These are phyloP conservation scores for Centrapalus pauciflorus DNA, from an alignment of 129 eudicot species.

Conservation along the genomic window DNA sequence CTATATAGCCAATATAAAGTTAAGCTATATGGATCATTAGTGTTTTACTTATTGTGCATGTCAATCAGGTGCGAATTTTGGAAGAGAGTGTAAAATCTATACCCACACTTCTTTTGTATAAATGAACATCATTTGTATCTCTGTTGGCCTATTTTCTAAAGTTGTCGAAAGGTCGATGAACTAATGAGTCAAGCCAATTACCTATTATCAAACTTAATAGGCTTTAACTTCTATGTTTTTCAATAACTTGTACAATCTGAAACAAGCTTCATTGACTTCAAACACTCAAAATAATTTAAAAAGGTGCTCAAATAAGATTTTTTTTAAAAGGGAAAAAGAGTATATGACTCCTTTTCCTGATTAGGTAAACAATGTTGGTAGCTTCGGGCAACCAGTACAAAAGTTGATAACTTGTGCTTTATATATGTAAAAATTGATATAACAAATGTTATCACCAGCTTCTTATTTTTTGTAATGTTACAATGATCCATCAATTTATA, in stretches of 20 bases:
- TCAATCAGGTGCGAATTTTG: not conserved
- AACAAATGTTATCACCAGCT: constrained; percentile 8
- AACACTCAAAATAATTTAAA: constrained; percentile 1
- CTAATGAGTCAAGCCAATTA: not conserved
- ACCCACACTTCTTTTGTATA: not conserved
- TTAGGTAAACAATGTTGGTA: not conserved
- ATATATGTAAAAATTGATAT: not conserved
- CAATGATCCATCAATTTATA: not conserved
- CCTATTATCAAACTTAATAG: not conserved
- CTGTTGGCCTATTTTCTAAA: not conserved
- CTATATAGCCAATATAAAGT: too few relatives aligned
- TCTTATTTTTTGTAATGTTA: not conserved
- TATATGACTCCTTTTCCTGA: constrained; percentile 4
- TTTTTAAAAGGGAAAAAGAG: not conserved
- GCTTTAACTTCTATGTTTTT: not conserved
- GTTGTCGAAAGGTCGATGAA: not conserved
- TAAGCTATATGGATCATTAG: not conserved
- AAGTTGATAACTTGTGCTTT: not conserved
- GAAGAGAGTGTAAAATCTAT: not conserved
- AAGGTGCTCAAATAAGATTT: constrained; percentile 9
- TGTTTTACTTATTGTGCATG: not conserved
- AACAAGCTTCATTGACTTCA: not conserved
- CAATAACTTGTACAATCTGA: not conserved
- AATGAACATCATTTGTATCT: not conserved
- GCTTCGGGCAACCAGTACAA: constrained; percentile 1